These are phyloP conservation scores for Suhomyces bokatorum DNA, from an alignment of 1,139 yeast species.

Conservation along the genomic window DNA sequence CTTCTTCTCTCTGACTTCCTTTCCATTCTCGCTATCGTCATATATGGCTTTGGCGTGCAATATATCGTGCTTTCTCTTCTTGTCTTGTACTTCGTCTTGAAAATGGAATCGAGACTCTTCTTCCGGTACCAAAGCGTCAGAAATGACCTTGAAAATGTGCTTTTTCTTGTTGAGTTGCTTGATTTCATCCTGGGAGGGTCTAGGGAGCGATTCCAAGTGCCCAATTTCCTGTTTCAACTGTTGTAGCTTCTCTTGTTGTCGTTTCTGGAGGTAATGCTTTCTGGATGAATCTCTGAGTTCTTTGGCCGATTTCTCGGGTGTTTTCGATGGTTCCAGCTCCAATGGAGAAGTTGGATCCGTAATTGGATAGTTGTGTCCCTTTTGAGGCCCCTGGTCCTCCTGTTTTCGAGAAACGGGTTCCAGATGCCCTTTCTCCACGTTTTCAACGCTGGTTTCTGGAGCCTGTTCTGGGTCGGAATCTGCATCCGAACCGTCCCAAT, in stretches of 20 bases:
- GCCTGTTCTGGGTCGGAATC: neutral
- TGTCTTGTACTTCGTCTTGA: conserved; percentile 31
- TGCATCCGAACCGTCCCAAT: neutral
- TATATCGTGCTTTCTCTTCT: conserved; percentile 45
- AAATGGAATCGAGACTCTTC: conserved; percentile 5
- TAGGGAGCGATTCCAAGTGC: conserved; percentile 50
- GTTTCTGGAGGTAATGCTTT: conserved; percentile 34
- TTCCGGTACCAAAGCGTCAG: conserved; percentile 17
- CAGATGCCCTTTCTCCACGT: neutral
- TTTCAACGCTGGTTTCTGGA: neutral
- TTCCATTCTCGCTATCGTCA: conserved; percentile 19
- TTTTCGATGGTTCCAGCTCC: neutral
- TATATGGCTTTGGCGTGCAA: conserved; percentile 37
- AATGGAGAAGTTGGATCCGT: neutral
- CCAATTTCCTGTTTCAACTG: conserved; percentile 21
- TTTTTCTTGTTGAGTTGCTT: conserved; percentile 52
- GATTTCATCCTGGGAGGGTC: conserved; percentile 49
- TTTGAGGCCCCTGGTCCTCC: neutral
- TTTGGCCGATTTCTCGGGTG: neutral
- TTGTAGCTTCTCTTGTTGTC: conserved; percentile 24
- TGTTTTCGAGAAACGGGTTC: neutral
- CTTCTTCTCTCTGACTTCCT: conserved; percentile 11
- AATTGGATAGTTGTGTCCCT: neutral
- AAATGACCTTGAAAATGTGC: conserved; percentile 38
- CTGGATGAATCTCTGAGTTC: conserved; percentile 17